Evolutionary conservation across 1,284 basidiomycete genomes (phyloP).

Genomic region (Somion occarium): DNA sequence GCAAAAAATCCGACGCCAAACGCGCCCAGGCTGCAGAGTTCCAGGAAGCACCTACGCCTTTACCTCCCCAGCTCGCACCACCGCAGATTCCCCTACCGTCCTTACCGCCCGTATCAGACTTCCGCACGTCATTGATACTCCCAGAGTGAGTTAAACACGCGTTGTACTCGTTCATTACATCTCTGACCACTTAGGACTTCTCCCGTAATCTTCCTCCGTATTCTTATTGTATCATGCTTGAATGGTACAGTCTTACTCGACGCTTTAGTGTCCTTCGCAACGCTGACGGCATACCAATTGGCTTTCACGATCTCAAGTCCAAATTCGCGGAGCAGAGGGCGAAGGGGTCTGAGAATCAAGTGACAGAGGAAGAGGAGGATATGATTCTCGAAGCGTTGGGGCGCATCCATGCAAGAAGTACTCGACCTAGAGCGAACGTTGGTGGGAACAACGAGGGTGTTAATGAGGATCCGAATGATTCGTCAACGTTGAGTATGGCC

Average conservation of each 20-base stretch:
- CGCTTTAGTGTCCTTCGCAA: constrained; percentile 74
- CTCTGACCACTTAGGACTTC: constrained; percentile 4
- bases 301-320: constrained; percentile 55
- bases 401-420: constrained; percentile 40
- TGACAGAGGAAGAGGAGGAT: constrained; percentile 77
- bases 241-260: constrained; percentile 59
- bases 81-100: constrained; percentile 39
- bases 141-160: constrained; percentile 58
- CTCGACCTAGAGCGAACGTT: constrained; percentile 11
- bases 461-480: constrained; percentile 10
- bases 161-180: constrained; percentile 2
- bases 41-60: constrained; percentile 18
- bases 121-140: constrained; percentile 77
- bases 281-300: constrained; percentile 56
- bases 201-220: constrained; percentile 1
- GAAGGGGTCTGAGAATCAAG: constrained; percentile 56
- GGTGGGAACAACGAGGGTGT: constrained; percentile 8
- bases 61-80: constrained; percentile 22
- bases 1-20: constrained; percentile 65
- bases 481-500: constrained; percentile 5
- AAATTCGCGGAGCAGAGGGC: constrained; percentile 73
- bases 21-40: constrained; percentile 34
- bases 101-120: constrained; percentile 65
- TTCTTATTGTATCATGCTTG: constrained; percentile 16
- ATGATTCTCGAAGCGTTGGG: constrained; percentile 74